Evolutionary conservation across 352 stramenopile species (phyloP).

Genomic region (Phytopythium helicoides): DNA sequence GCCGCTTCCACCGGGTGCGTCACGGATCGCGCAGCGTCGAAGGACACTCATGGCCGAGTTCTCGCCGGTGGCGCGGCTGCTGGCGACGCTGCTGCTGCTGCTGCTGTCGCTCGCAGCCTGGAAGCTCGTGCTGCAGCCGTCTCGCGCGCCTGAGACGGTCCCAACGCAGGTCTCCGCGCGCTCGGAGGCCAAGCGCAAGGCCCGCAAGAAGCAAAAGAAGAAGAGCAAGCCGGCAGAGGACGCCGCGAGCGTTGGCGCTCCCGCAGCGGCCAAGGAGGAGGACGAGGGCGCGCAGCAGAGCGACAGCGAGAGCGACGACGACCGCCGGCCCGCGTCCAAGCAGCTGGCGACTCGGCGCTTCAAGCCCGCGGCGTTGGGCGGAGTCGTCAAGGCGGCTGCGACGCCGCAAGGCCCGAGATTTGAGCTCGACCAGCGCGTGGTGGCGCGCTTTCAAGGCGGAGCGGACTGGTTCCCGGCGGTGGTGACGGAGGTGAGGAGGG

Average conservation of each 20-base stretch:
- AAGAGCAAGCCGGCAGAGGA: slow-evolving; percentile 14
- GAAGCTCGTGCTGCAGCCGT: slow-evolving; percentile 24
- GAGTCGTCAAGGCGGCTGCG: slow-evolving; percentile 19
- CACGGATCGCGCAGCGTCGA: too few relatives aligned
- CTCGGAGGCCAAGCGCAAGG: slow-evolving; percentile 31
- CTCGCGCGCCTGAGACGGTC: neutral
- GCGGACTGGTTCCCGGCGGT: slow-evolving; percentile 61
- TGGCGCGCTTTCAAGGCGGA: slow-evolving; percentile 58
- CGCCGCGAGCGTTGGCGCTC: neutral
- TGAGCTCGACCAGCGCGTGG: slow-evolving; percentile 40
- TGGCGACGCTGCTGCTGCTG: slow-evolving; percentile 42
- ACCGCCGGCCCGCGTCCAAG: slow-evolving; percentile 56
- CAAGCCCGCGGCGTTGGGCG: slow-evolving; percentile 52
- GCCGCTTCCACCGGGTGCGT: too few relatives aligned
- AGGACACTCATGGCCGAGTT: neutral
- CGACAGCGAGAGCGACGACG: slow-evolving; percentile 35
- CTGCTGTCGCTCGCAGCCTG: slow-evolving; percentile 35
- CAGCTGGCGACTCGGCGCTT: slow-evolving; percentile 63
- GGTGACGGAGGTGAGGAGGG: slow-evolving; percentile 45
- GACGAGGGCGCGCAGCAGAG: neutral
- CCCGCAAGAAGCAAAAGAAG: slow-evolving; percentile 47
- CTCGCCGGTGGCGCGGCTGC: slow-evolving; percentile 19
- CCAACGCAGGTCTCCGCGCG: neutral
- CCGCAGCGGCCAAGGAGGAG: neutral
- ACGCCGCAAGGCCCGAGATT: slow-evolving; percentile 22